Evolutionary conservation across 768 basidiomycete species (phyloP), one percentile per base, ranked within the genome.

Genomic region (Baorangia bicolor): DNA sequence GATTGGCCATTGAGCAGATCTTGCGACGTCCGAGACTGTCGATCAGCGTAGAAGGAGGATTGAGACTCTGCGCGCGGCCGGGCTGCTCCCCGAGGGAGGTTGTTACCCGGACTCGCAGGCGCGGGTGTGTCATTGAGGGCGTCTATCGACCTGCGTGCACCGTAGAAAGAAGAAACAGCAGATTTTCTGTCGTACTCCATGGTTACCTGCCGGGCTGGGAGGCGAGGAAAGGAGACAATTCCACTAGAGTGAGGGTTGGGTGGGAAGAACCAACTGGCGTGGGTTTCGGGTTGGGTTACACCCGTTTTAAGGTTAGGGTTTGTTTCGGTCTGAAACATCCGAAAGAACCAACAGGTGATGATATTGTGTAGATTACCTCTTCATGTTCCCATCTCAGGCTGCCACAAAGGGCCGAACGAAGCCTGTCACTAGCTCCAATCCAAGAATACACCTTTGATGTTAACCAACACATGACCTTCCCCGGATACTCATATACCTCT

Each of bases 101-200:
- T 59, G 50, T 56, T 41, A 49, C 14, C 54, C 33, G 53, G 52
- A 49, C 35, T 43, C 54, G 65, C 55, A 14, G 75, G 69, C 5
- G 53, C 33, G 10, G 78, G 75, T 51, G 75, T 79, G 53, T 75
- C 68, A 62, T 84, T 84, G 46, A 89, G 77, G 30, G 77, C 81
- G 64, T 92, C 86, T 57, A 78, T 64, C n/a, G 88, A 80, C 68
- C 84, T 83, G 35, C 82, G 81, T 33, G 61, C 70, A 21, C 84
- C 86, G 59, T 90, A 91, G 77, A 90, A 92, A 4, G 89, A 91
- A 10, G 90, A 91, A 5, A 88, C 86, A 1, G 81, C 81, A 5
- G 90, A 90, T 72, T 87, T 89, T 66, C 87, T 81, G 74, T 90
- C 90, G 64, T 81, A 78, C 60, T 90, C 89, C 89, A 90, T 90